A percentile compares a stretch with the other conserved stretches of the same genome.
These are phyloP conservation scores for Talaromyces proteolyticus DNA, from an alignment of 495 filamentous ascomycete genomes.

Conservation along the genomic window DNA sequence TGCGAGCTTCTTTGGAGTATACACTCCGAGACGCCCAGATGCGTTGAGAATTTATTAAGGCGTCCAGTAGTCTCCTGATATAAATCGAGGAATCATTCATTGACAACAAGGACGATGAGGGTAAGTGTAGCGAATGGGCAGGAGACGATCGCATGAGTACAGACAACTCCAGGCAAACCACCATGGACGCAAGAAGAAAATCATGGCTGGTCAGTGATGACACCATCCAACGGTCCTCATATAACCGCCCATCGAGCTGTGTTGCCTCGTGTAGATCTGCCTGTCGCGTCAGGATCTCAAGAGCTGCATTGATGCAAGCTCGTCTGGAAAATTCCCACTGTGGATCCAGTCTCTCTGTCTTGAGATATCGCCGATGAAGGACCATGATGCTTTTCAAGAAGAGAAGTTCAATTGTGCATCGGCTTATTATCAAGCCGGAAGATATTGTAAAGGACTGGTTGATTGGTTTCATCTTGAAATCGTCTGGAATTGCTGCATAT, in stretches of 20 bases:
- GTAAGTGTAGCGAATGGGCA: too few relatives aligned
- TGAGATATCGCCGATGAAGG: slow-evolving; percentile 36
- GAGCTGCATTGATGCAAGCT: slow-evolving; percentile 34
- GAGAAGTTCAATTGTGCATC: slow-evolving; percentile 13
- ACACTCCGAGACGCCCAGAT: slow-evolving; percentile 14
- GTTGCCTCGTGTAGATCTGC: slow-evolving; percentile 27
- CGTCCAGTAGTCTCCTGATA: slow-evolving; percentile 5
- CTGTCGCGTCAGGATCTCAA: slow-evolving; percentile 30
- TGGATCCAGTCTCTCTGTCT: slow-evolving; percentile 16
- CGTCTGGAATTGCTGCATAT: slow-evolving; percentile 10
- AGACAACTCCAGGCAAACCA: slow-evolving; percentile 41
- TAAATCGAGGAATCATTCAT: background rate
- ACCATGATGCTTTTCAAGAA: slow-evolving; percentile 33
- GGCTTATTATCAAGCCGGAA: slow-evolving; percentile 12
- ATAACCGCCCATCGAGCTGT: slow-evolving; percentile 31
- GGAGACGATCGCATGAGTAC: slow-evolving; percentile 8
- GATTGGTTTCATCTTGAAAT: slow-evolving; percentile 6
- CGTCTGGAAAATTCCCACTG: slow-evolving; percentile 25
- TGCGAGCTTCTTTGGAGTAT: slow-evolving; percentile 10
- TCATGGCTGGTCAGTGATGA: slow-evolving; percentile 37
- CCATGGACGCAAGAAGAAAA: slow-evolving; percentile 46
- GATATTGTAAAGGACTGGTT: slow-evolving; percentile 15
- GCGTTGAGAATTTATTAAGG: slow-evolving; percentile 31
- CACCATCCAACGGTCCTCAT: slow-evolving; percentile 42
- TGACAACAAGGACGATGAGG: too few relatives aligned